Evolutionary conservation across 768 basidiomycete species (phyloP).

Genomic region (Tremella fuciformis): DNA sequence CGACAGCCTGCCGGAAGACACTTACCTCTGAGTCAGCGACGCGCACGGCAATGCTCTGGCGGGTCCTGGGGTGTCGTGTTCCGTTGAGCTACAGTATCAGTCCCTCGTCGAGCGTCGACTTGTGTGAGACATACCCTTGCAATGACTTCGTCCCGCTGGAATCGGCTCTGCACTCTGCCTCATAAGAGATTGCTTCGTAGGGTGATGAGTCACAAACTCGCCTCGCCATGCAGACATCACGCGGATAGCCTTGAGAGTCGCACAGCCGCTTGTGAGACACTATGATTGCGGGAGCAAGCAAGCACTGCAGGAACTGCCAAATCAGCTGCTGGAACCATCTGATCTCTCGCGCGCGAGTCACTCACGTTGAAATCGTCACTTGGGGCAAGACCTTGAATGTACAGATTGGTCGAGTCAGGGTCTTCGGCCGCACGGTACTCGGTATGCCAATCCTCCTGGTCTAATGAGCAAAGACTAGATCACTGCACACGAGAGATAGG

Average conservation of each 20-base stretch:
- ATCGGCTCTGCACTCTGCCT: slow-evolving; percentile 27
- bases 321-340: too few relatives aligned
- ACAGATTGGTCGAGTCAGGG: slow-evolving; percentile 33
- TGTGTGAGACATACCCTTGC: slow-evolving; percentile 17
- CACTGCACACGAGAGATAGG: neutral
- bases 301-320: too few relatives aligned
- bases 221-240: slow-evolving; percentile 34
- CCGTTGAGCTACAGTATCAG: slow-evolving; percentile 28
- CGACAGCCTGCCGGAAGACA: neutral
- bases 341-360: neutral
- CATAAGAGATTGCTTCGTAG: neutral
- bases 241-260: slow-evolving; percentile 28
- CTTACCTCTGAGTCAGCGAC: slow-evolving; percentile 41
- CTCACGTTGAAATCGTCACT: slow-evolving; percentile 26
- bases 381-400: slow-evolving; percentile 33
- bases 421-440: slow-evolving; percentile 37
- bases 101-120: neutral
- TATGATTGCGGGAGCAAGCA: slow-evolving; percentile 16
- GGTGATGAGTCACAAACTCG: neutral
- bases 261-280: slow-evolving; percentile 27
- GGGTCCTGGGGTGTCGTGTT: slow-evolving; percentile 18
- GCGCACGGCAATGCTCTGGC: slow-evolving; percentile 27
- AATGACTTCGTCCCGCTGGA: slow-evolving; percentile 34
- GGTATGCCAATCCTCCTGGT: slow-evolving; percentile 39
- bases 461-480: slow-evolving; percentile 12